A percentile compares a stretch with the other conserved stretches of the same genome.
Evolutionary conservation across 768 basidiomycete species (phyloP).

Genomic region (Mycena floridula): DNA sequence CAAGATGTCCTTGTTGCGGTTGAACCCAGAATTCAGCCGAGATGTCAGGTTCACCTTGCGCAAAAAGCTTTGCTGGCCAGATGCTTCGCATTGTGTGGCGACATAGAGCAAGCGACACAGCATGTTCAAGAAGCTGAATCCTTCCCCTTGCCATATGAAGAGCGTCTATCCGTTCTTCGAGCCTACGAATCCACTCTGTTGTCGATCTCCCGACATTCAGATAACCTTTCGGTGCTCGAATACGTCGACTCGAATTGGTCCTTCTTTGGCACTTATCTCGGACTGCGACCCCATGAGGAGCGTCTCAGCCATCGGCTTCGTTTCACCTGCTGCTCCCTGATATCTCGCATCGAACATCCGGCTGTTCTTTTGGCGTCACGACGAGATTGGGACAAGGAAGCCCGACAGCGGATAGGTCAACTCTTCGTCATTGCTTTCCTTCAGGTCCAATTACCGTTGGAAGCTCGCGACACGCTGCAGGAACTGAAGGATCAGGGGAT

Average conservation of each 20-base stretch:
- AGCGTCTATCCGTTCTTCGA: slow-evolving; percentile 15
- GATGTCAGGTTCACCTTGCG: slow-evolving; percentile 12
- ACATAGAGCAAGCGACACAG: slow-evolving; percentile 26
- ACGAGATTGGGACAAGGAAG: slow-evolving; percentile 17
- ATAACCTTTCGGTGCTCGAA: slow-evolving; percentile 27
- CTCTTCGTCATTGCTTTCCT: slow-evolving; percentile 38
- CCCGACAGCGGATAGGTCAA: slow-evolving; percentile 25
- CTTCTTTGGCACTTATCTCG: slow-evolving; percentile 11
- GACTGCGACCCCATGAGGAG: no score
- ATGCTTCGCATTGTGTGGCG: slow-evolving; percentile 28
- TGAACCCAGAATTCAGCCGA: slow-evolving; percentile 14
- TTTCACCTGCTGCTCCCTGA: background rate
- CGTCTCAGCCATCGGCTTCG: no score
- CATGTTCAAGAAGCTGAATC: slow-evolving; percentile 19
- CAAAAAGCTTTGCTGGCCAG: slow-evolving; percentile 25
- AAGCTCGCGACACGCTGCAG: slow-evolving; percentile 33
- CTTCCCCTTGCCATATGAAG: slow-evolving; percentile 12
- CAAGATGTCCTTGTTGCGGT: slow-evolving; percentile 23
- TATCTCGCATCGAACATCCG: background rate
- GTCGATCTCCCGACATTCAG: slow-evolving; percentile 26
- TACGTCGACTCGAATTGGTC: slow-evolving; percentile 34
- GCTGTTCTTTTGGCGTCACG: slow-evolving; percentile 14
- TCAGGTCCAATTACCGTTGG: slow-evolving; percentile 20
- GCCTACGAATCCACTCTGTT: slow-evolving; percentile 33
- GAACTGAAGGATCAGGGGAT: slow-evolving; percentile 33